phyloP scores from a whole-genome alignment of 1,284 basidiomycete genomes.

The Tilletiopsis washingtonensis region DNA sequence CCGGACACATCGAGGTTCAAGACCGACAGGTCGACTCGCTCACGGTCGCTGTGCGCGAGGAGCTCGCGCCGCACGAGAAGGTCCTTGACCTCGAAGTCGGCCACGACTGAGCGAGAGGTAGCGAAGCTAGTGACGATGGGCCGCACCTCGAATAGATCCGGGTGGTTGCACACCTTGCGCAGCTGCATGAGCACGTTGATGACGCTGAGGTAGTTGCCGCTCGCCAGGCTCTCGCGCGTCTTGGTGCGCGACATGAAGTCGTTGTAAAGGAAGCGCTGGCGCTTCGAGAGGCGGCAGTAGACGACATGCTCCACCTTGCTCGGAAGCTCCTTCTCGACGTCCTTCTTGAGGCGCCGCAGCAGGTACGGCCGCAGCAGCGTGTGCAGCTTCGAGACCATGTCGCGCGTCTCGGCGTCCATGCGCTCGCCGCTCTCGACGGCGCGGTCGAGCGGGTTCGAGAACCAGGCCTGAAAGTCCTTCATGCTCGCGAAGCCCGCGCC shows the following conservation, averaged over 20 bases:
- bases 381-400: conserved; percentile 81
- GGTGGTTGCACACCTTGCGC: conserved; percentile 70
- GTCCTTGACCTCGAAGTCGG: conserved; percentile 81
- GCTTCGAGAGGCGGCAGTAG: conserved; percentile 82
- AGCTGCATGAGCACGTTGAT: conserved; percentile 97
- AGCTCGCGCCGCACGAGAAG: conserved; percentile 69
- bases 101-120: conserved; percentile 69
- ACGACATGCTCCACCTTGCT: conserved; percentile 92
- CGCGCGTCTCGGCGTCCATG: conserved; percentile 74
- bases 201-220: conserved; percentile 71
- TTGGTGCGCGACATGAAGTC: conserved; percentile 92
- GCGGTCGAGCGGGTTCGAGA: conserved; percentile 76
- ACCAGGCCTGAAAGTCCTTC: conserved; percentile 94
- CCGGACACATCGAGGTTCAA: conserved; percentile 59
- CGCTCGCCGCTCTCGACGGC: conserved; percentile 78
- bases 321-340: conserved; percentile 92
- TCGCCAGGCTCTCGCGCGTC: conserved; percentile 74
- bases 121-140: conserved; percentile 88
- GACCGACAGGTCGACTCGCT: conserved; percentile 58
- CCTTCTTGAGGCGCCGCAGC: conserved; percentile 83
- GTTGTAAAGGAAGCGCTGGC: conserved; percentile 93
- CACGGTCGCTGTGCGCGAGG: conserved; percentile 52
- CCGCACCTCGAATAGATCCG: conserved; percentile 88
- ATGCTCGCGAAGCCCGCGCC: conserved; percentile 74
- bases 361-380: conserved; percentile 87